These are phyloP conservation scores for Cytospora mali DNA, from an alignment of 2,329 filamentous ascomycete species.

Conservation along the genomic window DNA sequence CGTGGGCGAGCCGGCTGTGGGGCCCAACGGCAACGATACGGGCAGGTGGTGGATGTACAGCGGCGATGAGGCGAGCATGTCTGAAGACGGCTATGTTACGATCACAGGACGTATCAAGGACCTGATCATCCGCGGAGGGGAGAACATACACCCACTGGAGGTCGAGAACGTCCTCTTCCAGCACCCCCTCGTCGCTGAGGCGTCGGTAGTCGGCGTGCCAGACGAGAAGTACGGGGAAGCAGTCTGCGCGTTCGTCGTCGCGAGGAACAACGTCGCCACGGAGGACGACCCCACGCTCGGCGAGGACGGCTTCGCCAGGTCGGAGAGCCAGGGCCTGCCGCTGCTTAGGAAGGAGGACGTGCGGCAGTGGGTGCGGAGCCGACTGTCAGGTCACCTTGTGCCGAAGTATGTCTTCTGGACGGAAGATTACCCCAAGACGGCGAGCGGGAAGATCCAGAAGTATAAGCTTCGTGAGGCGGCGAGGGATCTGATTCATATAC, in stretches of 20 bases:
- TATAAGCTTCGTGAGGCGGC: constrained; percentile 77
- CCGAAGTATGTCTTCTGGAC: constrained; percentile 91
- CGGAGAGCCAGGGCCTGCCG: constrained; percentile 23
- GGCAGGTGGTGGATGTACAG: constrained; percentile 82
- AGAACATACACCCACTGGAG: constrained; percentile 94
- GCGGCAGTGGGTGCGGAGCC: constrained; percentile 70
- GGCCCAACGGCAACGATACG: background rate
- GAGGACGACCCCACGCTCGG: constrained; percentile 32
- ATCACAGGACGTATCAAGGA: constrained; percentile 96
- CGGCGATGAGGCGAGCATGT: constrained; percentile 89
- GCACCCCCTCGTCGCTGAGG: constrained; percentile 71
- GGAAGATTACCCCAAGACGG: constrained; percentile 86
- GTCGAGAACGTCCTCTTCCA: constrained; percentile 85
- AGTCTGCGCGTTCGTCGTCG: constrained; percentile 80
- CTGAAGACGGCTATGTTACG: constrained; percentile 77
- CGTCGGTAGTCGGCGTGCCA: constrained; percentile 79
- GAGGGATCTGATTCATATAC: constrained; percentile 37
- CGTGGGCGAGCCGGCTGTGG: constrained; percentile 24
- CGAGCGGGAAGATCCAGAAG: constrained; percentile 96
- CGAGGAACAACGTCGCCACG: constrained; percentile 43
- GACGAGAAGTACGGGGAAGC: constrained; percentile 84
- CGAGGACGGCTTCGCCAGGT: constrained; percentile 28
- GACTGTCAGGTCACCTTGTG: constrained; percentile 74
- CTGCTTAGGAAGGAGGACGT: constrained; percentile 61
- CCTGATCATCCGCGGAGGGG: constrained; percentile 89